phyloP scores from a whole-genome alignment of 2,329 filamentous ascomycete genomes.

The Botryosphaeria dothidea region DNA sequence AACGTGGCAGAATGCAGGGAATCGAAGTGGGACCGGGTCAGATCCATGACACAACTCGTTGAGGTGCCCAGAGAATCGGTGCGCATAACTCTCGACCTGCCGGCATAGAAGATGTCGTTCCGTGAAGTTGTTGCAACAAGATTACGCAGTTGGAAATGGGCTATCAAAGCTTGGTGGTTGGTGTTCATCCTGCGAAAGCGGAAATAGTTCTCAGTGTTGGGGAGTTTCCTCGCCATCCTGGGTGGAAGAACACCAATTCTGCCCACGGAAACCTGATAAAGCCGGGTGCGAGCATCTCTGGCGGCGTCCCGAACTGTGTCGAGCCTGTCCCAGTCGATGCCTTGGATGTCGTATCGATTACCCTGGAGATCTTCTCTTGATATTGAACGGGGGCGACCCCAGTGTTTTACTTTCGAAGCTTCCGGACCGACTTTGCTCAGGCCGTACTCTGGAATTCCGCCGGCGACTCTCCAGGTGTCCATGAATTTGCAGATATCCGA shows the following conservation, averaged over 20 bases:
- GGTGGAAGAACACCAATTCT: not conserved
- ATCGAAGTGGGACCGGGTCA: conserved; percentile 31
- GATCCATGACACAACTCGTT: conserved; percentile 49
- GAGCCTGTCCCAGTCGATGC: conserved; percentile 38
- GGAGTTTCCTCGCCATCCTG: conserved; percentile 26
- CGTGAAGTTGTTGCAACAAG: conserved; percentile 55
- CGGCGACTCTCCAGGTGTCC: conserved; percentile 12
- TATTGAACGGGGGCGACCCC: conserved; percentile 30
- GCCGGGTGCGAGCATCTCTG: conserved; percentile 2
- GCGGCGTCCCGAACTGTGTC: conserved; percentile 28
- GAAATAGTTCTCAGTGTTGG: conserved; percentile 49
- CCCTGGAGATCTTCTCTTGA: conserved; percentile 34
- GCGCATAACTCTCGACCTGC: conserved; percentile 46
- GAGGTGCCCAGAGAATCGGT: conserved; percentile 49
- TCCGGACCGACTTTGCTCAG: conserved; percentile 6
- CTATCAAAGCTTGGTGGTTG: conserved; percentile 50
- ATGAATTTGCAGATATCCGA: conserved; percentile 23
- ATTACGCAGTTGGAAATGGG: conserved; percentile 63
- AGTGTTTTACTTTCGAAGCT: conserved; percentile 13
- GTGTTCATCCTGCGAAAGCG: conserved; percentile 52
- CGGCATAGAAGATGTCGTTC: conserved; percentile 58
- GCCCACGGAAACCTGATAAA: conserved; percentile 4
- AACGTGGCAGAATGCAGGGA: conserved; percentile 29
- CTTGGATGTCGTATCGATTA: conserved; percentile 39
- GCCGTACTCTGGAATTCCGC: not conserved